Evolutionary conservation across 306 rosid genomes (phyloP).

Genomic region (Rosa chinensis): DNA sequence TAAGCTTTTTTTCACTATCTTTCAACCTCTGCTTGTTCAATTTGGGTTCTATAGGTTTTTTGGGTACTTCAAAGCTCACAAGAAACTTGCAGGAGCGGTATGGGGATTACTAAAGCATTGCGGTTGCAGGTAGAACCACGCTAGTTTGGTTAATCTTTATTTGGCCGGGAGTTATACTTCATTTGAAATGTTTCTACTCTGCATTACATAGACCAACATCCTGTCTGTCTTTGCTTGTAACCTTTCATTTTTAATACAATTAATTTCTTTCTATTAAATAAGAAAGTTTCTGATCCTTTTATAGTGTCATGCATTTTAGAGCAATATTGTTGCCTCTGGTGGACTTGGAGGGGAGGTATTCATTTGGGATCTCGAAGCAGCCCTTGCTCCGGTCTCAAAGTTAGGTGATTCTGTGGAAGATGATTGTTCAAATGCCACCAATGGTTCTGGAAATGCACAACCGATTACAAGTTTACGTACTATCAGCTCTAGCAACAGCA

Average conservation of each 20-base stretch:
- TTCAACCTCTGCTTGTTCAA: no score
- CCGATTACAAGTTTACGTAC: constrained; percentile 81
- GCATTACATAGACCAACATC: neutral
- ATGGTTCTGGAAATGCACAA: constrained; percentile 68
- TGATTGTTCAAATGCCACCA: constrained; percentile 67
- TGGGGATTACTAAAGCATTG: no score
- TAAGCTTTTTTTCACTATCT: no score
- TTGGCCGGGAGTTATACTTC: neutral
- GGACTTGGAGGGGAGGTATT: no score
- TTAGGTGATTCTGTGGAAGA: constrained; percentile 69
- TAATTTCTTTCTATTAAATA: neutral
- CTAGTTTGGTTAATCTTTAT: neutral
- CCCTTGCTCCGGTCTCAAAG: no score
- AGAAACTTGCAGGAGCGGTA: no score
- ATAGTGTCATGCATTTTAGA: constrained; percentile 98
- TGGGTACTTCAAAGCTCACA: no score
- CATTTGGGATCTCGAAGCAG: no score
- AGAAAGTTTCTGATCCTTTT: constrained; percentile 70
- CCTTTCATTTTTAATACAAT: neutral
- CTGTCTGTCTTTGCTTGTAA: neutral
- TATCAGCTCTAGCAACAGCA: no score
- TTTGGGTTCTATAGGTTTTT: no score
- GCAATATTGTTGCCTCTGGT: constrained; percentile 99
- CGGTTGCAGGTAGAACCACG: no score
- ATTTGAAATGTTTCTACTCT: neutral